Evolutionary conservation across 305 asterid genomes (phyloP), one percentile per base, ranked within the genome.

Genomic region (Stenogyne calaminthoides): DNA sequence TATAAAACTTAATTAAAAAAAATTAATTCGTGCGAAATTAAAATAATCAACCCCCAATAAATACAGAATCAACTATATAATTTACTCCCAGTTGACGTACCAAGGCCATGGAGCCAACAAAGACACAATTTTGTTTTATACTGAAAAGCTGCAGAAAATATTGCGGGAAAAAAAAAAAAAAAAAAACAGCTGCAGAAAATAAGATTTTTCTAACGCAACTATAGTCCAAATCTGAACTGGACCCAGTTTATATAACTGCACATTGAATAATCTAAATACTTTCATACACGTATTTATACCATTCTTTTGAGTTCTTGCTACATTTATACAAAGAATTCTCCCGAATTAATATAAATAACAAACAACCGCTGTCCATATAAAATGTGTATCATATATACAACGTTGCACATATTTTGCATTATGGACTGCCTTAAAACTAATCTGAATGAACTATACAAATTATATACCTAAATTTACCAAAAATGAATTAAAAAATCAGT

Each of bases 381-480:
- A 18, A 52, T 52, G 29, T 52, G 27, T 3, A 52, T 16, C 58
- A 16, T 22, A 52, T 51, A 51, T 55, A 55, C 25, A 55, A 44
- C n/a, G 52, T 55, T 19, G 32, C 10, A 55, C 19, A 32, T 20
- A 9, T 29, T 57, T 65, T 46, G 47, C 46, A 49, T 36, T 10
- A 36, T 49, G 10, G 39, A 27, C 52, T 39, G 70, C 76, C 18
- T 29, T 22, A 15, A 58, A 16, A 49, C 67, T 54, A 55, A 64
- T 56, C 52, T 57, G 22, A 27, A 36, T 29, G 47, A 32, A 49
- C 56, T 20, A 10, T 57, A 68, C 63, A 14, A 69, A 60, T 49
- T 76, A 76, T 75, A 40, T 61, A 68, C 75, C 20, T 68, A 59
- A 22, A 64, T 70, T 18, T 52, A 18, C 15, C 34, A 36, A 49